Percentiles rank a stretch among this genome's conserved stretches.
phyloP scores from a whole-genome alignment of 2,329 filamentous ascomycete genomes.

The Clonostachys byssicola region DNA sequence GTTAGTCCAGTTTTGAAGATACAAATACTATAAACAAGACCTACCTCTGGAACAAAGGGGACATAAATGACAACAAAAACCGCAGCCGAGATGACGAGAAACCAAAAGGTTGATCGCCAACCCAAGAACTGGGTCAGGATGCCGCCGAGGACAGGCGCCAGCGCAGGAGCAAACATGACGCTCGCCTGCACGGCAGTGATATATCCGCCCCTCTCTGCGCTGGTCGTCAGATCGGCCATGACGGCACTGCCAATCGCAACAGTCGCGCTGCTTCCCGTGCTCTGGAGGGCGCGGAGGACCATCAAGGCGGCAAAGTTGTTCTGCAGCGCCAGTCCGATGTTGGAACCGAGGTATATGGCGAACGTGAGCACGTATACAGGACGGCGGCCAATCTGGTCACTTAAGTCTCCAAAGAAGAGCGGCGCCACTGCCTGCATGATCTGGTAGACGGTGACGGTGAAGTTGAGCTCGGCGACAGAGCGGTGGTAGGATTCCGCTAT shows the following conservation, averaged over 20 bases:
- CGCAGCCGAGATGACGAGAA: constrained; percentile 56
- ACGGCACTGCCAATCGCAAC: constrained; percentile 48
- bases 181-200: constrained; percentile 50
- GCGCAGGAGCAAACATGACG: constrained; percentile 67
- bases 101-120: constrained; percentile 79
- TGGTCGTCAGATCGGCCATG: constrained; percentile 52
- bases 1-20: too few relatives aligned
- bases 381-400: constrained; percentile 41
- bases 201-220: constrained; percentile 50
- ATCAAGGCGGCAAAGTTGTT: constrained; percentile 37
- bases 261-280: constrained; percentile 46
- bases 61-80: constrained; percentile 35
- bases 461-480: constrained; percentile 26
- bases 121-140: constrained; percentile 63
- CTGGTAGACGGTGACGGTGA: constrained; percentile 35
- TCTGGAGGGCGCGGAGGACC: constrained; percentile 44
- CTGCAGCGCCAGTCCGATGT: constrained; percentile 38
- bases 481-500: constrained; percentile 31
- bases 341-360: constrained; percentile 36
- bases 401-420: constrained; percentile 42
- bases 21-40: neutral
- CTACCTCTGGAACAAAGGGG: constrained; percentile 23
- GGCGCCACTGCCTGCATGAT: constrained; percentile 50
- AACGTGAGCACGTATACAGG: constrained; percentile 43
- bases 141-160: constrained; percentile 75